A percentile compares a stretch with the other conserved stretches of the same genome.
These are phyloP conservation scores for Saturnispora zaruensis DNA, from an alignment of 805 yeast genomes.

Conservation along the genomic window DNA sequence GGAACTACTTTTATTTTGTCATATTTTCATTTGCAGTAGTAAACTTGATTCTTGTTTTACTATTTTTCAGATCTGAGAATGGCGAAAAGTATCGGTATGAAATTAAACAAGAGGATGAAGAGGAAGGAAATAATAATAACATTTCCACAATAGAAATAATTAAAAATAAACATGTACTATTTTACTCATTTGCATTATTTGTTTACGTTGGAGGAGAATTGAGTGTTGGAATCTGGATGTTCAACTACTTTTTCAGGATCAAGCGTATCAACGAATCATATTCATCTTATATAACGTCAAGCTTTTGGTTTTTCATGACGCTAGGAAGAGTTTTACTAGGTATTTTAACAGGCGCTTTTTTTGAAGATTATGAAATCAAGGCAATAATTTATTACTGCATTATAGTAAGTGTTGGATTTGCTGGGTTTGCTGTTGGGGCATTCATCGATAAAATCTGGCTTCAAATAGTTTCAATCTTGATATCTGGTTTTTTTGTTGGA, in stretches of 20 bases:
- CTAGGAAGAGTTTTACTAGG: constrained; percentile 40
- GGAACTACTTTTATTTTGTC: constrained; percentile 40
- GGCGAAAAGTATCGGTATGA: constrained; percentile 34
- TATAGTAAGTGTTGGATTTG: constrained; percentile 28
- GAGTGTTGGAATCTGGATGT: constrained; percentile 46
- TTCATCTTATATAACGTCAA: constrained; percentile 41
- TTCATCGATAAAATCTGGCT: constrained; percentile 18
- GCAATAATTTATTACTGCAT: constrained; percentile 36
- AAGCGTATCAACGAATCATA: constrained; percentile 28
- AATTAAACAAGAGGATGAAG: constrained; percentile 14
- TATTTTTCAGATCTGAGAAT: constrained; percentile 36
- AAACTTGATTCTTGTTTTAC: constrained; percentile 20
- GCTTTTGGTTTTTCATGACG: constrained; percentile 46
- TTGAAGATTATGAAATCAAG: constrained; percentile 29
- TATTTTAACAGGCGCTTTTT: constrained; percentile 39
- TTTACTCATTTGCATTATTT: constrained; percentile 36
- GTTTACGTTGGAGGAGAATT: constrained; percentile 45
- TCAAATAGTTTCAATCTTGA: constrained; percentile 30
- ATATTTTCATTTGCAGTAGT: constrained; percentile 25
- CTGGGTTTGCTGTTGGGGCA: constrained; percentile 26
- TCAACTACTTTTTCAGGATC: constrained; percentile 38
- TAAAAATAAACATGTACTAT: constrained; percentile 31
- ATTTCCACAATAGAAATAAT: constrained; percentile 20
- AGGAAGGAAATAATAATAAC: constrained; percentile 2
- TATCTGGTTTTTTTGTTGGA: constrained; percentile 43